Conservation (phyloP, 139 green algal genomes). For the Chlamydomonas asymmetrica region DNA sequence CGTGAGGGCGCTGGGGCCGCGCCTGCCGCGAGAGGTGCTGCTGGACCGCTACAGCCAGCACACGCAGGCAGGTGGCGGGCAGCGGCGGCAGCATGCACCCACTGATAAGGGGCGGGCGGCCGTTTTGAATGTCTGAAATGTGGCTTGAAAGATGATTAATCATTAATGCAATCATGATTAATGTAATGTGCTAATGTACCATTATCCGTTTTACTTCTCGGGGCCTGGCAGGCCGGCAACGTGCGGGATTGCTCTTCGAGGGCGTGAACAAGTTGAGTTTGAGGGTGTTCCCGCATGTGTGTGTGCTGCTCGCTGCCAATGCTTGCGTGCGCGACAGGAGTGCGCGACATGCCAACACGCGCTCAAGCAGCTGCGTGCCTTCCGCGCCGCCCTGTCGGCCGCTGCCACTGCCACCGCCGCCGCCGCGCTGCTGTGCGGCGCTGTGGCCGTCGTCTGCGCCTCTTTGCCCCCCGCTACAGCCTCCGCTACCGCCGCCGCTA, state of each 20-base stretch:
- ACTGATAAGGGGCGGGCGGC: not conserved
- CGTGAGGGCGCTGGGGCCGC: constrained; percentile 9
- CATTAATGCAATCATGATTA: no score
- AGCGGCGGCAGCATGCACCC: not conserved
- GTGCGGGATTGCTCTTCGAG: no score
- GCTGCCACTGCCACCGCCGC: not conserved
- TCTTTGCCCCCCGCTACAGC: not conserved
- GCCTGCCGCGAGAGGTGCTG: constrained; percentile 21
- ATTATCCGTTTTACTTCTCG: no score
- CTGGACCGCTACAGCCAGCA: constrained; percentile 38
- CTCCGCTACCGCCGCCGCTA: not conserved
- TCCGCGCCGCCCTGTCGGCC: not conserved
- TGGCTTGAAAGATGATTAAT: no score
- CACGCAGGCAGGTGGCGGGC: no score
- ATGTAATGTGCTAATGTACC: no score
- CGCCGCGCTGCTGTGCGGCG: constrained; percentile 4
- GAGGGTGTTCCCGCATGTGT: not conserved
- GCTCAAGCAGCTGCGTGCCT: not conserved
- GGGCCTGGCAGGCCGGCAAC: no score
- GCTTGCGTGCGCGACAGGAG: not conserved
- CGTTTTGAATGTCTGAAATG: no score
- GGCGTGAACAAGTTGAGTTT: no score
- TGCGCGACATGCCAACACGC: constrained; percentile 24
- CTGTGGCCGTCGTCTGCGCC: constrained; percentile 1
- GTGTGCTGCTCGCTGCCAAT: not conserved